Conservation (phyloP, 2,329 filamentous ascomycete species). For the Fusarium sulawesiense region DNA sequence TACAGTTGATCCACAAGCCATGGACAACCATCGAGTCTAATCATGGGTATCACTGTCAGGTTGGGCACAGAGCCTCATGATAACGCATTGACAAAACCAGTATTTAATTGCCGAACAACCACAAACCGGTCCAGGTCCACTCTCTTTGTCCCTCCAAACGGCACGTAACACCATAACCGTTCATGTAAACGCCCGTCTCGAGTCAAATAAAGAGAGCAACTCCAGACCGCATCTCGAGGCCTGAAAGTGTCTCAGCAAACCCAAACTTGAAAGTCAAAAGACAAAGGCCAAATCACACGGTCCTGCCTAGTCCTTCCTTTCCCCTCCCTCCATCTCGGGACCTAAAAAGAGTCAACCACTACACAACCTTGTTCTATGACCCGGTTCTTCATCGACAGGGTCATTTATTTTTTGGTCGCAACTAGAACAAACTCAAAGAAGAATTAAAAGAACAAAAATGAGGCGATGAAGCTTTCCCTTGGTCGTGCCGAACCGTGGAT, state of each 20-base stretch:
- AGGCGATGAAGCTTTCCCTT: constrained; percentile 27
- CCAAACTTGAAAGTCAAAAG: constrained; percentile 3
- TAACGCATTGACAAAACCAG: constrained; percentile 8
- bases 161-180: constrained; percentile 21
- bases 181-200: constrained; percentile 17
- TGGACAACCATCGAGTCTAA: constrained; percentile 1
- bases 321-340: constrained; percentile 33
- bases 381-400: constrained; percentile 32
- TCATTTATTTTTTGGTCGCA: constrained; percentile 3
- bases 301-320: constrained; percentile 5
- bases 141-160: constrained; percentile 19
- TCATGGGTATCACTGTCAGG: constrained; percentile 8
- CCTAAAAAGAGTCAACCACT: constrained; percentile 11
- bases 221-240: constrained; percentile 2
- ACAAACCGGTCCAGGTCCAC: background rate
- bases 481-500: constrained; percentile 33
- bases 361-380: constrained; percentile 6
- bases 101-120: constrained; percentile 2
- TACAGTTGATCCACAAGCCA: constrained; percentile 14
- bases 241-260: background rate
- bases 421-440: constrained; percentile 12
- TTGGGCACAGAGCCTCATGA: constrained; percentile 31
- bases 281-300: constrained; percentile 27
- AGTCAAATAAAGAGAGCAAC: background rate
- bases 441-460: constrained; percentile 6